Conservation (phyloP, 148 eudicot species). For the Vaccinium corymbosum region DNA sequence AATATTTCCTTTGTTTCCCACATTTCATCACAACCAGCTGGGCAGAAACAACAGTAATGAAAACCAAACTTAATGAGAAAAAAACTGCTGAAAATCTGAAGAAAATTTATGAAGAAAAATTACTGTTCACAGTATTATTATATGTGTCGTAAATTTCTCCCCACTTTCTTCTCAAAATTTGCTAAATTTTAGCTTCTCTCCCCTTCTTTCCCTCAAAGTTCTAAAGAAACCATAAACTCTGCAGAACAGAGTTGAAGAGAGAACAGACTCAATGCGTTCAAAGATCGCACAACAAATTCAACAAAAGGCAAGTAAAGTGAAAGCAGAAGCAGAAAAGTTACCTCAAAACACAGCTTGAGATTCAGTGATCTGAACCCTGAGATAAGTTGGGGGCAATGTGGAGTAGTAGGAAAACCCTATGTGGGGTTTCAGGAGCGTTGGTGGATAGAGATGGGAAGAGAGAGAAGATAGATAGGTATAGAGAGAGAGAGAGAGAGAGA, state of each 20-base stretch:
- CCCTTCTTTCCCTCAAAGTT: too few species aligned
- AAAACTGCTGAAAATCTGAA: not conserved
- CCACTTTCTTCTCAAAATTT: too few species aligned
- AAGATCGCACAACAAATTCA: not conserved
- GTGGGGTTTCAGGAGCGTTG: constrained; percentile 15
- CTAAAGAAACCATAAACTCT: not conserved
- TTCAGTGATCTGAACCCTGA: constrained; percentile 6
- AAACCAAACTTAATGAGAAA: not conserved
- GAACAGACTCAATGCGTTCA: not conserved
- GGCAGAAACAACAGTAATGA: not conserved
- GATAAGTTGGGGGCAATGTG: not conserved
- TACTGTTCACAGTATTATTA: too few species aligned
- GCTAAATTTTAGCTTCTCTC: too few species aligned
- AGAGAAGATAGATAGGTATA: not conserved
- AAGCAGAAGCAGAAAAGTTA: constrained; percentile 10
- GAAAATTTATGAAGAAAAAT: too few species aligned
- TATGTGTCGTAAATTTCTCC: too few species aligned
- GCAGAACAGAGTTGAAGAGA: not conserved
- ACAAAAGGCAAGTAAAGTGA: not conserved
- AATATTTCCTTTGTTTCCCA: not conserved
- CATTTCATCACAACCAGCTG: not conserved
- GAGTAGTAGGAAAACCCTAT: constrained; percentile 7
- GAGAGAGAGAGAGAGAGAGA: constrained; percentile 14
- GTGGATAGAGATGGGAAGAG: not conserved
- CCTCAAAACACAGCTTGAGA: not conserved